phyloP scores from a whole-genome alignment of 257 asterid species.

The Agastache rugosa region DNA sequence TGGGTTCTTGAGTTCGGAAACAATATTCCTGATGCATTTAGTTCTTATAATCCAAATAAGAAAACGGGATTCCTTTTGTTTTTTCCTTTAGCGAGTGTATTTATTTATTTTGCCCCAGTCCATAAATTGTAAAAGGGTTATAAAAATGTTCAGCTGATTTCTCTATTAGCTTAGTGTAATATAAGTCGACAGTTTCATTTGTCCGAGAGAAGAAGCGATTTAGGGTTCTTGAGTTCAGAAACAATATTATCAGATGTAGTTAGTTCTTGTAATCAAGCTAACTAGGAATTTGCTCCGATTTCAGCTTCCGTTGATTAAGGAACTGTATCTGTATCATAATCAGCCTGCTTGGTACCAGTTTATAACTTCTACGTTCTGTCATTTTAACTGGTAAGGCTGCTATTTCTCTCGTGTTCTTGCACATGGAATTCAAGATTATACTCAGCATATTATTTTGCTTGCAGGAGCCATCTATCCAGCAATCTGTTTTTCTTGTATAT shows the following conservation, averaged over 20 bases:
- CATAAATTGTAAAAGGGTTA: neutral
- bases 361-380: conserved; percentile 92
- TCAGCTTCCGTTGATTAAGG: conserved; percentile 75
- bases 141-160: neutral
- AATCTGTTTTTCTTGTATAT: conserved; percentile 95
- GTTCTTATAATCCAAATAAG: conserved; percentile 13
- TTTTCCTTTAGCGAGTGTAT: no score
- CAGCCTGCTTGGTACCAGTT: conserved; percentile 95
- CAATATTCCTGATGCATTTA: neutral
- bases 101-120: no score
- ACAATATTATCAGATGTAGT: neutral
- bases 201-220: neutral
- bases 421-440: conserved; percentile 24
- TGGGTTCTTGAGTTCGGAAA: neutral
- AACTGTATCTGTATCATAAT: conserved; percentile 82
- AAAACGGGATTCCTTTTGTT: no score
- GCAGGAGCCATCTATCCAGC: conserved; percentile 96
- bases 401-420: conserved; percentile 31
- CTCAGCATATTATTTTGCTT: conserved; percentile 19
- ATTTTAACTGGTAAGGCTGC: conserved; percentile 75
- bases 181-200: neutral
- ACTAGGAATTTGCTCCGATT: conserved; percentile 16
- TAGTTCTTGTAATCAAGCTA: conserved; percentile 26
- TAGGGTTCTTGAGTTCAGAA: conserved; percentile 1
- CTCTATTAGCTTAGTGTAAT: neutral